A percentile compares a stretch with the other conserved stretches of the same genome.
phyloP scores from a whole-genome alignment of 2,329 filamentous ascomycete genomes.

The Colletotrichum trifolii region DNA sequence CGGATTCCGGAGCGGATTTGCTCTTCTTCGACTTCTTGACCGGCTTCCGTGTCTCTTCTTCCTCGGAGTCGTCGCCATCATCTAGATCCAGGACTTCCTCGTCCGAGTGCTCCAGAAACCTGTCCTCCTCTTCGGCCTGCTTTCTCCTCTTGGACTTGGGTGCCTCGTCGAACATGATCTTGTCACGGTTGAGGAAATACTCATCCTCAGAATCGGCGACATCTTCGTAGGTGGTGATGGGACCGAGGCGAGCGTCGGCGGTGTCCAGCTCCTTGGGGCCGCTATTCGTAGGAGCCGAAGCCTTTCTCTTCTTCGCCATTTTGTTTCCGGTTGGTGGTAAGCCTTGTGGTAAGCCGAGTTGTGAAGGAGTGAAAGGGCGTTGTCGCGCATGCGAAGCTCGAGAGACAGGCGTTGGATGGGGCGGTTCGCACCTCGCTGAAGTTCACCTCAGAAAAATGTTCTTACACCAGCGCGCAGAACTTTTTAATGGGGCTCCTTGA shows the following conservation, averaged over 20 bases:
- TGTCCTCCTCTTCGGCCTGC: slow-evolving; percentile 75
- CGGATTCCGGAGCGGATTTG: slow-evolving; percentile 47
- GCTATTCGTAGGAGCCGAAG: slow-evolving; percentile 59
- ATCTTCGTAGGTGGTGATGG: slow-evolving; percentile 77
- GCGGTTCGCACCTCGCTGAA: not conserved
- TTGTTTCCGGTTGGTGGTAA: slow-evolving; percentile 20
- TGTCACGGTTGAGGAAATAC: slow-evolving; percentile 88
- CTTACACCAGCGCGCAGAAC: slow-evolving; percentile 34
- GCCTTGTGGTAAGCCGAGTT: not conserved
- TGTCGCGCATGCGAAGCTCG: slow-evolving; percentile 1
- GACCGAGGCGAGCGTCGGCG: slow-evolving; percentile 70
- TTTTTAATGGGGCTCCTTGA: slow-evolving; percentile 32
- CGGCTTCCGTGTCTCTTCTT: slow-evolving; percentile 48
- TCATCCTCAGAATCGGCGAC: slow-evolving; percentile 95
- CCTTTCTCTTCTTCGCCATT: slow-evolving; percentile 78
- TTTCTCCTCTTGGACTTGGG: slow-evolving; percentile 82
- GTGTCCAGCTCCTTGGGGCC: slow-evolving; percentile 67
- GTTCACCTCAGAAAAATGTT: slow-evolving; percentile 33
- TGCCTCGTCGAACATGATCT: slow-evolving; percentile 85
- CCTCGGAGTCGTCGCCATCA: slow-evolving; percentile 55
- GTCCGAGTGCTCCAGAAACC: slow-evolving; percentile 68
- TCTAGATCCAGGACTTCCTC: slow-evolving; percentile 67
- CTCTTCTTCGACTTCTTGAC: slow-evolving; percentile 47
- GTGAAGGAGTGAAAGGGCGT: slow-evolving; percentile 2
- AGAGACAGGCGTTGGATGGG: slow-evolving; percentile 11